Evolutionary conservation across 352 stramenopile genomes (phyloP), one percentile per base, ranked within the genome.

Genomic region (Globisporangium canariense): DNA sequence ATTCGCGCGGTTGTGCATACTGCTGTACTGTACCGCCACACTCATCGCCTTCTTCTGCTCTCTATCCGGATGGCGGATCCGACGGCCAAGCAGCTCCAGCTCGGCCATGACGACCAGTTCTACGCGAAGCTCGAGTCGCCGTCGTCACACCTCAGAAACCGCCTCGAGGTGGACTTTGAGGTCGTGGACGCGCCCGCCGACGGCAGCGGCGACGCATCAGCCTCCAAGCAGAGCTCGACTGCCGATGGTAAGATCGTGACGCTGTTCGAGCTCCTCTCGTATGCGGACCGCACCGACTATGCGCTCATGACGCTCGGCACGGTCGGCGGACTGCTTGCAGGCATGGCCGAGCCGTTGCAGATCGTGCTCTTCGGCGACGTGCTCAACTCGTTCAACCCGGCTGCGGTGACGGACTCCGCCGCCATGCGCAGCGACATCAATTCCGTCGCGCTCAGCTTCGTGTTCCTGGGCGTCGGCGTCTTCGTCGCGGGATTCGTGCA

Each of bases 231-330:
- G 28, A 36, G 14, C 3, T 25, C 60, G 1, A 58, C 32, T 3
- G 34, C 22, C 0, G 47, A 83, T 34, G 76, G 75, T 6, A 68
- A 76, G 58, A 40, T 88, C 36, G 79, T 89, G 60, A 60, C 78
- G 1, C 67, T 89, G 38, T 8, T 36, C 0, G 47, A 80, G 55
- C 69, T 91, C 47, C 84, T 90, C 64, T 75, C 67, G 8, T 89
- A 81, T 61, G 74, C 74, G 0, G 69, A 81, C 25, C 0, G 0
- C 2, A 67, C 40, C 0, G 74, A 81, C 63, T 41, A 63, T 8
- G 13, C 64, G 40, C 64, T 81, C 22, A 81, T 81, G 66, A 8
- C 16, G 0, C 0, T 60, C 14, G 74, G 74, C 11, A 46, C 65
- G 0, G 0, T 79, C 16, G 53, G 50, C 0, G 69, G 54, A 28